Percentiles rank a stretch among this genome's conserved stretches.
These are phyloP conservation scores for Monilinia aucupariae DNA, from an alignment of 2,329 filamentous ascomycete genomes.

Conservation along the genomic window DNA sequence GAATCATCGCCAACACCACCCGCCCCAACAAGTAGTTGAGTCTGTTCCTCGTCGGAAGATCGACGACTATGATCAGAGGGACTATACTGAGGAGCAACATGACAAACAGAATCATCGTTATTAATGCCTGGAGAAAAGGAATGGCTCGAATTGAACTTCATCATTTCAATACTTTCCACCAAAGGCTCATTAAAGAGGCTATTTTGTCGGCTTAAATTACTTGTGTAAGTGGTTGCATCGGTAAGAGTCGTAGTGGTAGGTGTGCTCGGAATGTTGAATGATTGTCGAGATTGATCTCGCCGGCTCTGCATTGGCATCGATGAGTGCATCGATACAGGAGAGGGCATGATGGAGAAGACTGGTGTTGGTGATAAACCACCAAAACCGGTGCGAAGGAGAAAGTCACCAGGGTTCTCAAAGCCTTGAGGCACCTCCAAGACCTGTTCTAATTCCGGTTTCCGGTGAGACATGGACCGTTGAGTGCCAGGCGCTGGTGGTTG, in stretches of 20 bases:
- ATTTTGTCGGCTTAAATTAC: conserved; percentile 35
- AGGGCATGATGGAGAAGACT: conserved; percentile 24
- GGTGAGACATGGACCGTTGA: conserved; percentile 25
- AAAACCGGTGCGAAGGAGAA: conserved; percentile 25
- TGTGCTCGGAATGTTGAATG: conserved; percentile 32
- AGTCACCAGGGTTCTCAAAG: conserved; percentile 29
- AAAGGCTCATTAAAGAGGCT: conserved; percentile 33
- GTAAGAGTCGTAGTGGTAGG: conserved; percentile 33
- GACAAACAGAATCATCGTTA: conserved; percentile 30
- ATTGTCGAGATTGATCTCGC: conserved; percentile 18
- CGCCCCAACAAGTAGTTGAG: conserved; percentile 32
- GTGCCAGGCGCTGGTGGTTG: conserved; percentile 18
- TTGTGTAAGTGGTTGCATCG: conserved; percentile 32
- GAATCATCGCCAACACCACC: conserved; percentile 34
- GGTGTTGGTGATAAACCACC: conserved; percentile 16
- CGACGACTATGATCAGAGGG: conserved; percentile 29
- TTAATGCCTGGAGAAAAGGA: conserved; percentile 31
- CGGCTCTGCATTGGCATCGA: conserved; percentile 18
- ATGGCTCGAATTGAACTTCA: conserved; percentile 33
- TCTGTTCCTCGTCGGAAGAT: conserved; percentile 34
- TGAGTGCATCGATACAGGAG: conserved; percentile 8
- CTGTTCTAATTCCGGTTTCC: conserved; percentile 26
- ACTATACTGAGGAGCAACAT: conserved; percentile 28
- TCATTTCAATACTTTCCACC: conserved; percentile 34
- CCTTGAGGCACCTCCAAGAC: conserved; percentile 30